These are phyloP conservation scores for Vigna trinervia DNA, from an alignment of 306 rosid genomes.

Conservation along the genomic window DNA sequence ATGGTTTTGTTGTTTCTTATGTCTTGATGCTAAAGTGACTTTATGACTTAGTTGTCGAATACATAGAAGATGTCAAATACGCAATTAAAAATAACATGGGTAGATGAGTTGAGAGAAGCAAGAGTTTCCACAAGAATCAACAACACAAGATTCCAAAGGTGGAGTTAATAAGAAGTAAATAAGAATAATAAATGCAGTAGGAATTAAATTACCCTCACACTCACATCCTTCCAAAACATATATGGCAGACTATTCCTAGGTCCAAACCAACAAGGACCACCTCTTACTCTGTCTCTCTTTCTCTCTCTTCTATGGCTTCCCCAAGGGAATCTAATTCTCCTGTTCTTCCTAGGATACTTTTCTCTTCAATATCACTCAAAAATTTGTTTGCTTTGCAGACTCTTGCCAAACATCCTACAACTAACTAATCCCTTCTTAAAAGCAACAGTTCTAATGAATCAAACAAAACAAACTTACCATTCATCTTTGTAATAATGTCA, in stretches of 20 bases:
- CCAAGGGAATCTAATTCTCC: slow-evolving; percentile 6
- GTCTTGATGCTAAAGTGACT: slow-evolving; percentile 15
- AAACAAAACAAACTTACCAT: slow-evolving; percentile 47
- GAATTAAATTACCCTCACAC: slow-evolving; percentile 5
- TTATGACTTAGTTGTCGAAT: not conserved
- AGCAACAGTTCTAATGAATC: too few relatives aligned
- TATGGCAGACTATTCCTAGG: slow-evolving; percentile 29
- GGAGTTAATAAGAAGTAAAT: slow-evolving; percentile 19
- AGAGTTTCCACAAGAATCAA: slow-evolving; percentile 2
- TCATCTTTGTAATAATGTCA: slow-evolving; percentile 70
- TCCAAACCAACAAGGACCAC: slow-evolving; percentile 45
- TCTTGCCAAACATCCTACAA: not conserved
- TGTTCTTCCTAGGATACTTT: slow-evolving; percentile 8
- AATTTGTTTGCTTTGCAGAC: not conserved
- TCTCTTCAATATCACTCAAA: not conserved
- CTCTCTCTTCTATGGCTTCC: not conserved
- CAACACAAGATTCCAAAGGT: slow-evolving; percentile 22
- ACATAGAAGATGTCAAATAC: slow-evolving; percentile 10
- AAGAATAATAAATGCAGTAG: not conserved
- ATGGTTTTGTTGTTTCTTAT: slow-evolving; percentile 24
- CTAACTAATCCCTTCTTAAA: not conserved
- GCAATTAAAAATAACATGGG: not conserved
- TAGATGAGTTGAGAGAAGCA: not conserved
- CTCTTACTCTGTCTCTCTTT: not conserved
- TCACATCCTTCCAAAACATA: slow-evolving; percentile 17